Base-by-base conservation (phyloP, 306 rosid genomes). In the Lathyrus aphaca region DNA sequence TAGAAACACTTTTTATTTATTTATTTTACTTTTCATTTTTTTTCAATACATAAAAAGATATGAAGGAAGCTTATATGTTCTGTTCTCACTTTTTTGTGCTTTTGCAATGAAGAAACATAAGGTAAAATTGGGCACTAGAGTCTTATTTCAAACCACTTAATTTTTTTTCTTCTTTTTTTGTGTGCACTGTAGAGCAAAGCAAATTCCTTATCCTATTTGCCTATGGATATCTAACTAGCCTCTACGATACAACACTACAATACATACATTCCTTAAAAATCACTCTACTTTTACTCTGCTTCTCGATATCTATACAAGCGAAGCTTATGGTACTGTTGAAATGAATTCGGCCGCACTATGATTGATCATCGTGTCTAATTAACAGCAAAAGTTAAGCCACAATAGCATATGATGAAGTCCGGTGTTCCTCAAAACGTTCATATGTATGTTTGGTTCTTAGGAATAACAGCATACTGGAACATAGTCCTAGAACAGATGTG, bases 381-480 rank as follows among this genome's bases (percentile, higher is more conserved):
- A 18, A 38, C 14, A 29, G 8, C 62, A 32, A 54, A 68, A 56
- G n/a, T 73, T 60, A 77, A 35, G 80, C 43, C 35, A 69, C 12
- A 6, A 74, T n/a, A 0, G 72, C 48, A 72, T 84, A 90, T 5
- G 87, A 67, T 4, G 89, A 69, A 18, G 25, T 75, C 2, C 98
- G 88, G 75, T 77, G 81, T 58, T 64, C 75, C 70, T 93, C 98
- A 54, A 88, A 90, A 79, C 57, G 80, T 14, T 86, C 82, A 73
- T 93, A 93, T 1, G 96, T 94, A 44, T 82, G 88, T 58, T 75
- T 85, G 7, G 98, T 93, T 85, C 98, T 85, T 4, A 85, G 76
- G 75, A 87, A 90, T 45, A 94, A 73, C 10, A 88, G 68, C 27
- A 78, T 8, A 59, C 97, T 90, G 17, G 85, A 86, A 75, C 61